Conservation (phyloP, 164 flowering plant species). For the Brasenia schreberi region DNA sequence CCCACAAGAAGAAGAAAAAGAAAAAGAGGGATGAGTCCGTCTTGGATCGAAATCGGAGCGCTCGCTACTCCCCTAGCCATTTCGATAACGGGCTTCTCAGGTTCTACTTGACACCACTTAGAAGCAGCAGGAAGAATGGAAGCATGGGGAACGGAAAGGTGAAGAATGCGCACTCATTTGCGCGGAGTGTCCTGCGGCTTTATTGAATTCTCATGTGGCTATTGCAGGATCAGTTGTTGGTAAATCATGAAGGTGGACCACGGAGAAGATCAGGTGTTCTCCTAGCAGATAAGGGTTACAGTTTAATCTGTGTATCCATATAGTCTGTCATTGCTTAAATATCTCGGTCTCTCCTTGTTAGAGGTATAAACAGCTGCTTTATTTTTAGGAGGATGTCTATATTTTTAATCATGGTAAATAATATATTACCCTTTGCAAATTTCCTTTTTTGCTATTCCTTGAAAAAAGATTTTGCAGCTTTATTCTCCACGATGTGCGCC, state of each 20-base stretch:
- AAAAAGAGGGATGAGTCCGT: constrained; percentile 39
- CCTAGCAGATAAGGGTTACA: background rate
- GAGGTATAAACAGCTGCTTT: background rate
- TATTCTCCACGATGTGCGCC: no score
- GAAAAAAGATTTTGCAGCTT: no score
- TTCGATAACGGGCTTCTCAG: constrained; percentile 59
- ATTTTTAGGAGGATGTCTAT: background rate
- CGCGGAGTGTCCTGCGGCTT: constrained; percentile 62
- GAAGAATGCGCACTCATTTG: constrained; percentile 53
- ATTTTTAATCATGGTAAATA: background rate
- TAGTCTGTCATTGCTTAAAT: background rate
- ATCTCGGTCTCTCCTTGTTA: background rate
- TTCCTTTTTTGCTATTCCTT: no score
- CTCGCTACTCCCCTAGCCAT: constrained; percentile 38
- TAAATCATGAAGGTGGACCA: background rate
- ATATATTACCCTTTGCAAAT: background rate
- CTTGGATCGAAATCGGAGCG: constrained; percentile 45
- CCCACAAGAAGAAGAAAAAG: constrained; percentile 18
- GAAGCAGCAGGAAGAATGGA: constrained; percentile 55
- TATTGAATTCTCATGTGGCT: constrained; percentile 26
- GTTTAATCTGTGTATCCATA: background rate
- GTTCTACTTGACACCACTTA: constrained; percentile 76
- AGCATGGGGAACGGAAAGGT: constrained; percentile 35
- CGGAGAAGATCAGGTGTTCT: background rate
- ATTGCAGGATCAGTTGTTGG: background rate